These are phyloP conservation scores for Talaromyces sp. DNA, from an alignment of 2,329 filamentous ascomycete species.

Conservation along the genomic window DNA sequence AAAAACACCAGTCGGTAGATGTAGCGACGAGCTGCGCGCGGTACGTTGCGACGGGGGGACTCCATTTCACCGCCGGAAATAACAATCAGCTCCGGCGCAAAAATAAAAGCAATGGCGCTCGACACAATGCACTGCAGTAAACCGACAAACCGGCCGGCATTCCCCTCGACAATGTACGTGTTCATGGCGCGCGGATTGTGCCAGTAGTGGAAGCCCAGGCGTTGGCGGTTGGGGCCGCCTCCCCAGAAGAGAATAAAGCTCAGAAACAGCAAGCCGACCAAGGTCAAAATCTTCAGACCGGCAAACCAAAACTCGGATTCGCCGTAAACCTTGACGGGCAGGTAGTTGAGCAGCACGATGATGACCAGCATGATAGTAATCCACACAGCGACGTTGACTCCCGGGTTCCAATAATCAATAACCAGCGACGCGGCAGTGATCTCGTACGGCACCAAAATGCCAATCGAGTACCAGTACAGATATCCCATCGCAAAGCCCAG, in stretches of 20 bases:
- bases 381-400: constrained; percentile 44
- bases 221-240: constrained; percentile 45
- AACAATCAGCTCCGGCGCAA: constrained; percentile 53
- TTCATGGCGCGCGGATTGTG: constrained; percentile 46
- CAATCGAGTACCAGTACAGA: constrained; percentile 45
- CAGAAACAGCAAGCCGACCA: constrained; percentile 49
- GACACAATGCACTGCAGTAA: constrained; percentile 49
- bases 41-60: constrained; percentile 55
- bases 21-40: constrained; percentile 55
- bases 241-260: constrained; percentile 55
- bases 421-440: constrained; percentile 63
- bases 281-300: constrained; percentile 48
- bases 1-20: constrained; percentile 61
- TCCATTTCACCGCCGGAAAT: constrained; percentile 57
- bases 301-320: constrained; percentile 54
- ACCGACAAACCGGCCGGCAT: constrained; percentile 49
- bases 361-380: constrained; percentile 57
- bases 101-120: constrained; percentile 52
- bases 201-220: constrained; percentile 51
- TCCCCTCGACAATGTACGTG: constrained; percentile 42
- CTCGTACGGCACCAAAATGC: constrained; percentile 52
- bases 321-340: constrained; percentile 49
- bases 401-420: constrained; percentile 57
- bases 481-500: constrained; percentile 41
- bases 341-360: constrained; percentile 47